Evolutionary conservation across 2,329 filamentous ascomycete species (phyloP).

Genomic region (Xenoacremonium recifei): DNA sequence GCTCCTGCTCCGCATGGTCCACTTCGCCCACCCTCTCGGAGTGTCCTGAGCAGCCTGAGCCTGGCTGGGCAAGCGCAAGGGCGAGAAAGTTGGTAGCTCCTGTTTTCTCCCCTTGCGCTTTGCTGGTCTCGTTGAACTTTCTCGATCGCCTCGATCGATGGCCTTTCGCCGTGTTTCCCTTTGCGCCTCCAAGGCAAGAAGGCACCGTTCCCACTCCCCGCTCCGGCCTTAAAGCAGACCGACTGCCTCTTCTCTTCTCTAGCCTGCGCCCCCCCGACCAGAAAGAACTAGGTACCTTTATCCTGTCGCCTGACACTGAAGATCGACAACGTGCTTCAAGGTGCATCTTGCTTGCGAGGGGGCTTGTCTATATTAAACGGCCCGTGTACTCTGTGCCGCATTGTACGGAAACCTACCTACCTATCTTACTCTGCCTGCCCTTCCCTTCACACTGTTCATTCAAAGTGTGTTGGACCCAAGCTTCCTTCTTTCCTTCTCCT

Average conservation of each 20-base stretch:
- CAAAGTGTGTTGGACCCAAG: neutral
- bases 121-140: constrained; percentile 16
- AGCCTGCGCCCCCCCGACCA: neutral
- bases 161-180: too few species aligned
- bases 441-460: too few species aligned
- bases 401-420: too few species aligned
- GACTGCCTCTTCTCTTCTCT: neutral
- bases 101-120: neutral
- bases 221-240: constrained; percentile 8
- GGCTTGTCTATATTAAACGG: too few species aligned
- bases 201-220: constrained; percentile 23
- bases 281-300: neutral
- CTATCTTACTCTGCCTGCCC: too few species aligned
- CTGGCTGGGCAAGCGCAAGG: neutral
- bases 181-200: neutral
- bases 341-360: too few species aligned
- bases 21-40: neutral
- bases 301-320: neutral
- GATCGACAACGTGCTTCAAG: too few species aligned
- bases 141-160: constrained; percentile 37
- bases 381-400: too few species aligned
- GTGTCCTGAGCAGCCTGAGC: neutral
- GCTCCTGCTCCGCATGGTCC: too few species aligned
- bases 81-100: neutral
- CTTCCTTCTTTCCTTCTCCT: neutral